phyloP scores from a whole-genome alignment of 805 yeast genomes.

The Scheffersomyces stipitis region DNA sequence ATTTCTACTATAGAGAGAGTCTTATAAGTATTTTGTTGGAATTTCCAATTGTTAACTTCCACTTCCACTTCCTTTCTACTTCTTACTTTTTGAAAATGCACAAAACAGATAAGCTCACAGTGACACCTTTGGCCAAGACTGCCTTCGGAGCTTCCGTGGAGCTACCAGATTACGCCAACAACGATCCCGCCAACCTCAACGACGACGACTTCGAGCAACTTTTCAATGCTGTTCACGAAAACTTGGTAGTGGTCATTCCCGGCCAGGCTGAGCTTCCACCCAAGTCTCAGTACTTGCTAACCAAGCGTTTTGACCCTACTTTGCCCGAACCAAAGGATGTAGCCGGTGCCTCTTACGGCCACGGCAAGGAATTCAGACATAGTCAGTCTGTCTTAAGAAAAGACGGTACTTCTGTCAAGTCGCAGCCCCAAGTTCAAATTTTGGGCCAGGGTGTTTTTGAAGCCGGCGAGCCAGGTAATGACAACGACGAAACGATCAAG shows the following conservation, averaged over 20 bases:
- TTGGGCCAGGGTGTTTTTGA: slow-evolving; percentile 78
- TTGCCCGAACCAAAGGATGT: slow-evolving; percentile 40
- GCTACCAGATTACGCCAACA: slow-evolving; percentile 62
- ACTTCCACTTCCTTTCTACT: no score
- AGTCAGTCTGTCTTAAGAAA: slow-evolving; percentile 64
- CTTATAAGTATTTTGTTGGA: no score
- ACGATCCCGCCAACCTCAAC: slow-evolving; percentile 68
- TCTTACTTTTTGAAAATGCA: not conserved
- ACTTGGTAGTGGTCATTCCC: slow-evolving; percentile 76
- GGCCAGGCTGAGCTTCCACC: slow-evolving; percentile 69
- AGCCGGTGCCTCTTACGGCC: slow-evolving; percentile 67
- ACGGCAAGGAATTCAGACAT: slow-evolving; percentile 66
- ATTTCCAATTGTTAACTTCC: no score
- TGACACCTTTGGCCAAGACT: slow-evolving; percentile 47
- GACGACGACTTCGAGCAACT: slow-evolving; percentile 64
- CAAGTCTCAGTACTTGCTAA: slow-evolving; percentile 70
- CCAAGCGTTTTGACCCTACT: slow-evolving; percentile 77
- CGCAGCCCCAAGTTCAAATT: slow-evolving; percentile 87
- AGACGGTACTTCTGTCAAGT: slow-evolving; percentile 78
- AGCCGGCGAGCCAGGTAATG: slow-evolving; percentile 53
- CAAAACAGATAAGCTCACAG: slow-evolving; percentile 9
- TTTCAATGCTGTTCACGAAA: slow-evolving; percentile 61
- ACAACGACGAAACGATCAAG: slow-evolving; percentile 57
- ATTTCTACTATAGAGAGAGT: no score
- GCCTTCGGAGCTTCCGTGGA: slow-evolving; percentile 70